Percentiles rank a stretch among this genome's conserved stretches.
phyloP scores from a whole-genome alignment of 2,329 filamentous ascomycete species.

The Lasiodiplodia hormozganensis region DNA sequence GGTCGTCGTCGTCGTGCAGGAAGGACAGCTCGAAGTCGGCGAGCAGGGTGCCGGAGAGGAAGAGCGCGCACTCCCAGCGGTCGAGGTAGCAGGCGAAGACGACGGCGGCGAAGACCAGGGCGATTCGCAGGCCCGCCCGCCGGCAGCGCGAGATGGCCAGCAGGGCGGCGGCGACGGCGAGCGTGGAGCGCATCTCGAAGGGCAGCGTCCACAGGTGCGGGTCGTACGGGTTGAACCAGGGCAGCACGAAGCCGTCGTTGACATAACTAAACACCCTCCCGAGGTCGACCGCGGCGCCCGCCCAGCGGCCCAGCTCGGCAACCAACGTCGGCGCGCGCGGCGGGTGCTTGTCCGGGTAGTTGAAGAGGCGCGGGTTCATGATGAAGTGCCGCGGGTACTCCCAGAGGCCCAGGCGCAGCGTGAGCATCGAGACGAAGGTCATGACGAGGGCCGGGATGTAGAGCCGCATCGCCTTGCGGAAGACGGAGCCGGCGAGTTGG shows the following conservation, averaged over 20 bases:
- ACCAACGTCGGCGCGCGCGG: not conserved
- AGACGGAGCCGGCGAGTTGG: constrained; percentile 51
- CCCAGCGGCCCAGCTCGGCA: constrained; percentile 3
- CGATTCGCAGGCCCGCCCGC: constrained; percentile 45
- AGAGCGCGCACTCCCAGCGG: constrained; percentile 25
- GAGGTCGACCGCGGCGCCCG: not conserved
- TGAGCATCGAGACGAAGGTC: constrained; percentile 45
- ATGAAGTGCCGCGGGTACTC: constrained; percentile 15
- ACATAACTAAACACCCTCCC: constrained; percentile 12
- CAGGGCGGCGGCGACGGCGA: constrained; percentile 52
- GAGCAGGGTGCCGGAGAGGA: constrained; percentile 17
- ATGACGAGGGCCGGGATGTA: constrained; percentile 2
- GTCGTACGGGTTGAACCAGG: constrained; percentile 27
- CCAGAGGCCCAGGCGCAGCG: constrained; percentile 9
- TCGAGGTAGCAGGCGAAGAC: constrained; percentile 51
- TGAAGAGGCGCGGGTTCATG: not conserved
- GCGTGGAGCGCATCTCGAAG: constrained; percentile 53
- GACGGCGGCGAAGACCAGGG: constrained; percentile 63
- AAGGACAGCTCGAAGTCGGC: constrained; percentile 3
- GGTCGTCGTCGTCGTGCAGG: not conserved
- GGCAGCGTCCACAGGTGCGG: constrained; percentile 56
- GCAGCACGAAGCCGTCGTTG: constrained; percentile 24
- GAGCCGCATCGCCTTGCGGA: constrained; percentile 51
- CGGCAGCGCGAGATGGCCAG: constrained; percentile 36
- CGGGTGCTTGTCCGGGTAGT: constrained; percentile 24